Conservation (phyloP, 345 rosid genomes). For the Sisymbrium irio region DNA sequence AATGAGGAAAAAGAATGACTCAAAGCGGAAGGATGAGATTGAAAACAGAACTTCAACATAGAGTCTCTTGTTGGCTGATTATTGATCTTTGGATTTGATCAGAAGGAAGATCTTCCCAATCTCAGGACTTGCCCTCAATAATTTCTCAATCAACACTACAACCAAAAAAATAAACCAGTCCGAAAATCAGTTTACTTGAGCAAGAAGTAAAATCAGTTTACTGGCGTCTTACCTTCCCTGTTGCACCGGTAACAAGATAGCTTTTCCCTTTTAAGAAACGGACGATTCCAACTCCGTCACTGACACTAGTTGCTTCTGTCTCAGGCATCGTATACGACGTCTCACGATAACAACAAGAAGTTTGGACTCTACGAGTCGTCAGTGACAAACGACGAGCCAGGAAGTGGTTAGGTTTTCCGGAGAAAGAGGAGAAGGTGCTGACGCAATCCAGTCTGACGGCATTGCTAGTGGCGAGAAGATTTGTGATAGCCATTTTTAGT, state of each 20-base stretch:
- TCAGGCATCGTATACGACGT: not conserved
- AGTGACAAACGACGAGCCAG: not conserved
- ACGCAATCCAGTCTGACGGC: not conserved
- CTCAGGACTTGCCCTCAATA: slow-evolving; percentile 34
- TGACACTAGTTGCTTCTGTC: not conserved
- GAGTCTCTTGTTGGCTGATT: slow-evolving; percentile 26
- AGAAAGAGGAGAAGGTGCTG: not conserved
- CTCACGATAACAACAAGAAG: not conserved
- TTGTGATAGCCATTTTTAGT: not conserved
- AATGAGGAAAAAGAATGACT: not conserved
- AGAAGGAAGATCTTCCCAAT: slow-evolving; percentile 31
- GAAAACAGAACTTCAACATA: slow-evolving; percentile 19
- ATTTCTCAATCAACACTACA: slow-evolving; percentile 32
- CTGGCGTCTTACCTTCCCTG: slow-evolving; percentile 31
- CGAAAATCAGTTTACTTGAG: not conserved
- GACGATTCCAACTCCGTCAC: slow-evolving; percentile 1
- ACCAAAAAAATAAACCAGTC: not conserved
- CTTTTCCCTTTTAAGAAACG: slow-evolving; percentile 34
- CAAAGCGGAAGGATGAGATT: not conserved
- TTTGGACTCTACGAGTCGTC: not conserved
- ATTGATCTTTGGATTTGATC: slow-evolving; percentile 29
- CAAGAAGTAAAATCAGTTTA: not conserved
- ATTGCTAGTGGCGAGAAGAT: not conserved
- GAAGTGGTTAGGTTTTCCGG: not conserved
- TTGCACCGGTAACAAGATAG: slow-evolving; percentile 38